Evolutionary conservation across 108 stramenopile species (phyloP), one percentile per base, ranked within the genome.

Genomic region (Thalassiosira profunda): DNA sequence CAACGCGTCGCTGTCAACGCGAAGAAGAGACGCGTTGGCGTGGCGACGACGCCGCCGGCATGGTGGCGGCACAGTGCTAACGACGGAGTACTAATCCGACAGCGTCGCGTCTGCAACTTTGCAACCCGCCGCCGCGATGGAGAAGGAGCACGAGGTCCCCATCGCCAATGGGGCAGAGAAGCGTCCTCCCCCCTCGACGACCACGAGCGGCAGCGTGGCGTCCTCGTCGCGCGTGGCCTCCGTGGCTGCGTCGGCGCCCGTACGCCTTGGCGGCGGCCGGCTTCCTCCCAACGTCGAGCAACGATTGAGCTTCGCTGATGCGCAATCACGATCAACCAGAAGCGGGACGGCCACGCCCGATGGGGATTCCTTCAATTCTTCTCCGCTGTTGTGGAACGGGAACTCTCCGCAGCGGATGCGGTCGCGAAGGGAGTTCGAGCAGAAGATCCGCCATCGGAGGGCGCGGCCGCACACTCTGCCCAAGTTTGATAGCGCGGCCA

Each of bases 101-200:
- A 5, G 75, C 69, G 40, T 76, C 75, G 18, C 55, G 34, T 14
- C 75, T 70, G 30, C 71, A 63, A 1, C 61, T 49, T 31, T 63
- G 61, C 45, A 47, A 17, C 51, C 12, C 18, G 51, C 25, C 29
- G 47, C 47, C 28, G 26, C 21, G 7, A 31, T n/a, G 15, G 51
- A 52, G 62, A 38, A 58, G 26, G 67, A 70, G 23, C 31, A 58
- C 42, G 46, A 58, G 31, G 30, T 28, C 17, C 68, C 68, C 15
- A 35, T 69, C 14, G 25, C 45, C 17, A 48, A 43, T 37, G 30
- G 53, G 24, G 46, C 53, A 5, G 24, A 33, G 17, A 20, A 30
- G 25, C 14, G 30, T 28, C 2, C 47, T 24, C 11, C 28, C 33
- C 30, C 55, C 20, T 20, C 55, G 3, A 40, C 47, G 20, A 59